These are phyloP conservation scores for Acidomyces sp. DNA, from an alignment of 495 filamentous ascomycete genomes.

Conservation along the genomic window DNA sequence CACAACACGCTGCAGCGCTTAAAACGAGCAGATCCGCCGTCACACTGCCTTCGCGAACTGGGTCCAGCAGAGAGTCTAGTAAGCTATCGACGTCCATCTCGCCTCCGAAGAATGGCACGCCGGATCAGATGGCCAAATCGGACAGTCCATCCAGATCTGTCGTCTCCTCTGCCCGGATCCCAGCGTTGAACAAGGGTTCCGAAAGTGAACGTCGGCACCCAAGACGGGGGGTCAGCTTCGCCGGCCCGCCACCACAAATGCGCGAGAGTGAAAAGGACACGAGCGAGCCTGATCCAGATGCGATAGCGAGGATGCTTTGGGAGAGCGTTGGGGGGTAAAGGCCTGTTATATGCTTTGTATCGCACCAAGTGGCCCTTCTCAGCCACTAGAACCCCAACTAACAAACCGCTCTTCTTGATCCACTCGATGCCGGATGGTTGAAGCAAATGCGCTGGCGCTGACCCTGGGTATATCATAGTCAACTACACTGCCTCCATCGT, in stretches of 20 bases:
- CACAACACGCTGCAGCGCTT: not conserved
- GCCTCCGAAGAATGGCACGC: conserved; percentile 2
- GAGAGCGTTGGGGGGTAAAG: conserved; percentile 1
- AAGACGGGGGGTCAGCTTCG: conserved; percentile 9
- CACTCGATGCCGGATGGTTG: too few relatives aligned
- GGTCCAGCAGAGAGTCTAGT: not conserved
- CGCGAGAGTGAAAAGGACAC: conserved; percentile 3
- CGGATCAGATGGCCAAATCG: not conserved
- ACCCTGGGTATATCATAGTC: too few relatives aligned
- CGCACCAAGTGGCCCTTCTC: too few relatives aligned
- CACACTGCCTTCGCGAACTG: conserved; percentile 2
- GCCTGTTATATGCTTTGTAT: too few relatives aligned
- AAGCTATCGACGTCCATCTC: conserved; percentile 10
- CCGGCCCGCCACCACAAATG: not conserved
- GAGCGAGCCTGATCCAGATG: conserved; percentile 5
- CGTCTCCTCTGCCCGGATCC: not conserved
- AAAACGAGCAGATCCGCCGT: conserved; percentile 8
- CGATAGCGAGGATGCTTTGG: conserved; percentile 16
- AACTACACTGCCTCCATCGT: too few relatives aligned
- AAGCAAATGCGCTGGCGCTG: too few relatives aligned
- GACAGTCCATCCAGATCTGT: conserved; percentile 6
- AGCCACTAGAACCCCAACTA: too few relatives aligned
- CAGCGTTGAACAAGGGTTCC: conserved; percentile 1
- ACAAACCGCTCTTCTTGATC: too few relatives aligned
- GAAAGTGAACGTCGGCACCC: not conserved